Conservation (phyloP, 352 stramenopile species). For the Phytophthora idaei region DNA sequence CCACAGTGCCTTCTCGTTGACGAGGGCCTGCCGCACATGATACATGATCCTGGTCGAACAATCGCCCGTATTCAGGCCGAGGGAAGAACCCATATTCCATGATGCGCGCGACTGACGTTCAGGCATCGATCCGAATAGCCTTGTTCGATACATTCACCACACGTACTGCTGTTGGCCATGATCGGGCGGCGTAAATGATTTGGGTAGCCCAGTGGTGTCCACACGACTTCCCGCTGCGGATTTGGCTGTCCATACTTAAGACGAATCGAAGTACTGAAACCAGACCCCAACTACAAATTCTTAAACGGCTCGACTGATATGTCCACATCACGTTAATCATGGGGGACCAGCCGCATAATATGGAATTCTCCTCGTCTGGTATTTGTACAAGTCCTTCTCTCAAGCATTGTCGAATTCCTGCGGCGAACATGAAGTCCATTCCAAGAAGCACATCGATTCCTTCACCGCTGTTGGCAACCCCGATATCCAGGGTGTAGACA, state of each 20-base stretch:
- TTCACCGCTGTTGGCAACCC: conserved; percentile 29
- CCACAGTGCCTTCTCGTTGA: not conserved
- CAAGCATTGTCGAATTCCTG: not conserved
- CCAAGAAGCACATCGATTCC: conserved; percentile 5
- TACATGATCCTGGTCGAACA: not conserved
- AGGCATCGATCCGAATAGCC: not conserved
- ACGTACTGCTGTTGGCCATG: not conserved
- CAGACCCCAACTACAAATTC: too few species aligned
- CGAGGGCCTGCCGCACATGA: not conserved
- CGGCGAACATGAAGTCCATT: not conserved
- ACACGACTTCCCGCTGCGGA: too few species aligned
- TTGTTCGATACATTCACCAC: not conserved
- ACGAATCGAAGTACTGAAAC: too few species aligned
- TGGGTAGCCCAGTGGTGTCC: too few species aligned
- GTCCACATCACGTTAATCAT: too few species aligned
- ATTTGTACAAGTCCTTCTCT: not conserved
- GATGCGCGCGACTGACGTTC: not conserved
- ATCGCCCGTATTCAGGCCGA: not conserved
- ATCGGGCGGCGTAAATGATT: too few species aligned
- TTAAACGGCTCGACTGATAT: too few species aligned
- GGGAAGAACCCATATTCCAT: not conserved
- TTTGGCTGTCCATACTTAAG: too few species aligned
- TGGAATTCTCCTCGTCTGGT: not conserved
- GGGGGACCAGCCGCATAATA: not conserved
- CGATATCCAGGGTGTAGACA: conserved; percentile 23